Conservation (phyloP, 2,329 filamentous ascomycete genomes). For the Colletotrichum melonis region DNA sequence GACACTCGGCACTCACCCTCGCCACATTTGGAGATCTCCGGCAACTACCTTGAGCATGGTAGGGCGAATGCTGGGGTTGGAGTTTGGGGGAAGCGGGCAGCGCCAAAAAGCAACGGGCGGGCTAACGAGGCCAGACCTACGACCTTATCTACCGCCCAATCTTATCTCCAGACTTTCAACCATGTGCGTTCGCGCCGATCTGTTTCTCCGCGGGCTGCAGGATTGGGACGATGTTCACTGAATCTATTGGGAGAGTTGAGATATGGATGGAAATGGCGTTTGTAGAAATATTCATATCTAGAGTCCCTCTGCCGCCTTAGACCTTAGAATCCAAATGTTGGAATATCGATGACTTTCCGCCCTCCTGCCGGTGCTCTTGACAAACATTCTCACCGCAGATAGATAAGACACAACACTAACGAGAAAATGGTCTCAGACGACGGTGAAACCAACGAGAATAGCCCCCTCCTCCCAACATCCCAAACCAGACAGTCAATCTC, state of each 20-base stretch:
- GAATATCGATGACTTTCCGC: background rate
- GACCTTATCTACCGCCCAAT: slow-evolving; percentile 3
- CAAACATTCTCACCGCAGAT: background rate
- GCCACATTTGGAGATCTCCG: background rate
- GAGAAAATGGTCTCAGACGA: slow-evolving; percentile 7
- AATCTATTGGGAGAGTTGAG: background rate
- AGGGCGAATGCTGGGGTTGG: background rate
- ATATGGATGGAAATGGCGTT: background rate
- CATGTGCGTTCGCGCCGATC: background rate
- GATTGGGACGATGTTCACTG: background rate
- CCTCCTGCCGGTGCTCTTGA: background rate
- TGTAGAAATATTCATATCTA: background rate
- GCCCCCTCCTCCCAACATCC: background rate
- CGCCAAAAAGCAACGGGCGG: background rate
- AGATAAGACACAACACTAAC: background rate
- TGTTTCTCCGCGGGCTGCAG: slow-evolving; percentile 12
- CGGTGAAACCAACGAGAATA: slow-evolving; percentile 4
- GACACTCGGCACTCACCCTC: background rate
- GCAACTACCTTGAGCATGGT: background rate
- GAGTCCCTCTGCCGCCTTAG: background rate
- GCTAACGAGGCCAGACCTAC: background rate
- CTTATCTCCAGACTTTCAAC: background rate
- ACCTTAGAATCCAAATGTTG: background rate
- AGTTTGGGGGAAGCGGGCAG: background rate
- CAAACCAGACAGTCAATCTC: background rate